Evolutionary conservation across 805 yeast genomes (phyloP), one percentile per base, ranked within the genome.

Genomic region (Candida schatavii): DNA sequence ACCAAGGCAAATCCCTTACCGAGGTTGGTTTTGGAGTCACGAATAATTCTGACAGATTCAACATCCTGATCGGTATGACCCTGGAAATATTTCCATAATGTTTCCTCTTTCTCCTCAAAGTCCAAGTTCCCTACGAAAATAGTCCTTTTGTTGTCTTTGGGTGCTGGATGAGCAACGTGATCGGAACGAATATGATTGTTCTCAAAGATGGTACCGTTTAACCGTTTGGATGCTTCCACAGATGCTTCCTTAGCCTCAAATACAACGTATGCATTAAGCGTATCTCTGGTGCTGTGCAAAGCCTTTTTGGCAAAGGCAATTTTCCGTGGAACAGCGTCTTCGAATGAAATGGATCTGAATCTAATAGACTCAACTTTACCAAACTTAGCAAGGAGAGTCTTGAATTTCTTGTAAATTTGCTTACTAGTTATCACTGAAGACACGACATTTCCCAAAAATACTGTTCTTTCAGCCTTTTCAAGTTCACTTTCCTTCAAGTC

Each of bases 1-100:
- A 93, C 89, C 59, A 90, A 87, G 4, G 96, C 99, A 68, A 93
- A 90, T 4, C 99, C 99, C 67, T 93, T 93, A 48, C 99, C 99
- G 45, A 91, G 72, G 55, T 93, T 91, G 18, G 97, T 91, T 67
- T 88, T 88, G 14, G 95, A 68, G 60, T 93, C 99, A 59, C 99
- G 80, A 26, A 93, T 78, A 36, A 93, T 77, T 62, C 99, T 79
- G 25, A 93, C 97, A 47, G 85, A 83, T 60, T 89, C 96, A 41
- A 93, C 85, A 21, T 78, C 82, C 34, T 65, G 66, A 27, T 58
- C 62, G 28, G 62, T 52, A 28, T 70, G 67, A 6, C 58, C 47
- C 46, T 70, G 72, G 67, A 93, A 93, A 60, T 83, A 88, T 41
- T 71, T 75, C 95, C 96, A 93, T 27, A 93, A 70, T 26, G 80